Evolutionary conservation across 805 yeast genomes (phyloP).

Genomic region (Limtongia smithiae): DNA sequence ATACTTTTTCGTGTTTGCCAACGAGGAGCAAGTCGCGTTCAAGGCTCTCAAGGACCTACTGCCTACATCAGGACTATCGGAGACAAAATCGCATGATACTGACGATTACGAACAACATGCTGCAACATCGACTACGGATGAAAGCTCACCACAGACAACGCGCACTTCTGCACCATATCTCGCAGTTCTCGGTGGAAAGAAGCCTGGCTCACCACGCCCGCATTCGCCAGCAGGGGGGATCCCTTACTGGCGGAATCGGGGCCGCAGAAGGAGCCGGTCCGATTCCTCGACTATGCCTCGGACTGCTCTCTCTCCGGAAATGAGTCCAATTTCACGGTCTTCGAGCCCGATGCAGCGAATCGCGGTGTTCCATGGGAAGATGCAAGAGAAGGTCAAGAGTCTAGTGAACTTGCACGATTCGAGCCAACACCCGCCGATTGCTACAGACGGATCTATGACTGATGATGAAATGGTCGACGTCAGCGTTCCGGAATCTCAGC

Average conservation of each 20-base stretch:
- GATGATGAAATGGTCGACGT: conserved; percentile 24
- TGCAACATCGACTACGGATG: no score
- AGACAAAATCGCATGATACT: not conserved
- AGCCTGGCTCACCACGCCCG: no score
- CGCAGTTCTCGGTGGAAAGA: no score
- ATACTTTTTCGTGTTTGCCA: conserved; percentile 64
- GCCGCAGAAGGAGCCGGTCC: no score
- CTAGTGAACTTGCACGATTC: no score
- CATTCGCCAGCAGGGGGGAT: no score
- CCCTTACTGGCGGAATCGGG: no score
- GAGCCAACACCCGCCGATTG: not conserved
- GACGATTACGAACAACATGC: not conserved
- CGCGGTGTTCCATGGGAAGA: not conserved
- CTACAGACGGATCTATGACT: not conserved
- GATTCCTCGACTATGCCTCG: no score
- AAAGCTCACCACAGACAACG: no score
- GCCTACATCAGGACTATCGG: not conserved
- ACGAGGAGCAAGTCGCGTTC: conserved; percentile 45
- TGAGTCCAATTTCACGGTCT: conserved; percentile 1
- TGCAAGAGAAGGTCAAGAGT: no score
- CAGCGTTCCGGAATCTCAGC: conserved; percentile 1
- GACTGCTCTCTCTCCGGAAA: no score
- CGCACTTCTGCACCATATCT: no score
- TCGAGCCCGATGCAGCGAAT: conserved; percentile 7
- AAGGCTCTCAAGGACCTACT: conserved; percentile 6